Base-by-base conservation (phyloP, 2,329 filamentous ascomycete species). In the Esteya vermicola region DNA sequence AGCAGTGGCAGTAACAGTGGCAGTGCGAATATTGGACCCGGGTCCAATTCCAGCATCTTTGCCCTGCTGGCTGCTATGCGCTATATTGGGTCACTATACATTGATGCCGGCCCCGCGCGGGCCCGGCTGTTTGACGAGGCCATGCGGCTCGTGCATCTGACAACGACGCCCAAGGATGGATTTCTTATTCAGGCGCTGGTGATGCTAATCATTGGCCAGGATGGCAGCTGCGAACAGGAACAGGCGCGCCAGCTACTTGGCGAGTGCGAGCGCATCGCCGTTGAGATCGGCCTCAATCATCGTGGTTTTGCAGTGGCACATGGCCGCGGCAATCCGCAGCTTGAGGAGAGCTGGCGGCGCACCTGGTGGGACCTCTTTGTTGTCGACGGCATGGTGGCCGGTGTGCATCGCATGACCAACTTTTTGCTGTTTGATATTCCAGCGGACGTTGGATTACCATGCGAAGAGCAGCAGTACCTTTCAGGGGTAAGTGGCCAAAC, bases 361-460 rank as follows among this genome's bases (percentile, higher is more conserved):
- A 95, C 86, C 2, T 95, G 86, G 86, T 95, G 88, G 88, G 85
- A 76, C 45, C 54, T 76, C 4, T 89, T 80, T 53, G 71, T 84
- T n/a, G 72, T 85, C 13, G 85, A 93, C 54, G 84, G 81, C 40
- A 81, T 93, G 70, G 70, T 93, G 48, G 83, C 85, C 6, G 84
- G 83, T 4, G 77, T 93, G 48, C 83, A 82, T 48, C 72, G 78
- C 12, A 72, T 75, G 45, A 80, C 81, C 32, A 79, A 74, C 41
- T 83, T 84, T 55, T 58, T 70, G n/a, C 65, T 84, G 20, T 82
- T 75, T 48, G 75, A 79, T 40, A 67, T 86, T 8, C 58, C 65
- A 6, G 69, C 74, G 13, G 76, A 84, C 49, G 81, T 85, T 3
- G 72, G 70, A 3, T 65, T 94, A 4, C 88, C 88, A 0, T 91